Conservation (phyloP, 2,329 filamentous ascomycete genomes). For the Phaeosphaeria sp. region DNA sequence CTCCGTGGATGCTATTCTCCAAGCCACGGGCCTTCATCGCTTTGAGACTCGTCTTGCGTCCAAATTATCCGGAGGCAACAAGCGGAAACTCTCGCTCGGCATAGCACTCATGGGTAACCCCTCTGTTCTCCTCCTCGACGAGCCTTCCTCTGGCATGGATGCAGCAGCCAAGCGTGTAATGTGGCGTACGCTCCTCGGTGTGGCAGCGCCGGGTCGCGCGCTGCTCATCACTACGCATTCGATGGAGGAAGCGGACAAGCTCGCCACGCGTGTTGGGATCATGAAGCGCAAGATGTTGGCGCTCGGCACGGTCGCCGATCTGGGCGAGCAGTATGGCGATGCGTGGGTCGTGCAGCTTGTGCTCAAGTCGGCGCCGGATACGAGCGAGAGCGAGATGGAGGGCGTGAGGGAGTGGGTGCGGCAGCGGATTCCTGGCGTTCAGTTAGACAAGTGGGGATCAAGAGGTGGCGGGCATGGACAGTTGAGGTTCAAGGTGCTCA, state of each 20-base stretch:
- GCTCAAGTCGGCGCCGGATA: constrained; percentile 75
- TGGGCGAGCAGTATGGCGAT: constrained; percentile 79
- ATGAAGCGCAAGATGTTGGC: constrained; percentile 87
- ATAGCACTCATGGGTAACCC: constrained; percentile 95
- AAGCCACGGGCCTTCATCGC: constrained; percentile 76
- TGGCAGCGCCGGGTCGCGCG: constrained; percentile 74
- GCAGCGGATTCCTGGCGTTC: constrained; percentile 66
- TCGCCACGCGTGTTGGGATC: constrained; percentile 84
- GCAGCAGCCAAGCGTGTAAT: constrained; percentile 90
- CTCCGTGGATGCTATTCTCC: constrained; percentile 80
- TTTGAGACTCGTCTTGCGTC: constrained; percentile 78
- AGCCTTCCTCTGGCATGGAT: constrained; percentile 88
- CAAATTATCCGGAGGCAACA: constrained; percentile 87
- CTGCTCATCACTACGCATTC: constrained; percentile 90
- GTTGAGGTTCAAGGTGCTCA: constrained; percentile 79
- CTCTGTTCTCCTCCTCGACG: constrained; percentile 84
- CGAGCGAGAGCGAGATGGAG: constrained; percentile 70
- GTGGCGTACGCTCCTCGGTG: constrained; percentile 82
- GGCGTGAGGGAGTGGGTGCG: constrained; percentile 71
- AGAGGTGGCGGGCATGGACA: constrained; percentile 81
- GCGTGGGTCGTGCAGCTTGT: constrained; percentile 84
- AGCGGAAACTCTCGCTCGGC: constrained; percentile 86
- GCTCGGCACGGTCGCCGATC: constrained; percentile 74
- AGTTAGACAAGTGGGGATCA: constrained; percentile 65
- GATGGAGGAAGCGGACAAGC: constrained; percentile 93